Base-by-base conservation (phyloP, 140 eudicot genomes). In the Senecio squalidus region DNA sequence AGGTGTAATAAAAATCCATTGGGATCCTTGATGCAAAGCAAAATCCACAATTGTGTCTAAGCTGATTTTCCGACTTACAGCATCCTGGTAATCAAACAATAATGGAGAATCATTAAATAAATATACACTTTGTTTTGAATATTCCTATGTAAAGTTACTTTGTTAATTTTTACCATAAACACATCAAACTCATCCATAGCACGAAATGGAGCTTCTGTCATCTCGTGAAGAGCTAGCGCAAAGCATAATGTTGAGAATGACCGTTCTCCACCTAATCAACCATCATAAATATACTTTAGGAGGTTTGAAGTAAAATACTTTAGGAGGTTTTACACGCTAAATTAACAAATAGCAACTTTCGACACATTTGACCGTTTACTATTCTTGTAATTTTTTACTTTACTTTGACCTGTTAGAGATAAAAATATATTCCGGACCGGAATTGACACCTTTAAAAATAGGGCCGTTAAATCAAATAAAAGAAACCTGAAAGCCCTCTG, bases 151-250 rank as follows among this genome's bases (percentile, higher is more conserved):
- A 43, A n/a, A 28, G 39, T 57, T 44, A 22, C 16, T 14, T 4
- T 23, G 5, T 43, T 21, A 66, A 28, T 17, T 53, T 60, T 27
- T 72, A 91, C 98, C 98, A 91, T 91, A 78, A 91, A 91, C 41
- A 91, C 98, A 73, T 91, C 98, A 83, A 91, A 91, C 65, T 91
- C 98, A 60, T 91, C 98, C 98, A 91, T 91, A 36, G 98, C 98
- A 22, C 96, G 91, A 62, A 91, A 91, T 6, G 98, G 94, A 47
- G 98, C 82, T 70, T 91, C 98, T 25, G 94, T 83, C 98, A 91
- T 91, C 78, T 86, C 96, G 30, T 91, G 98, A 66, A 91, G 94
- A 14, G 98, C 89, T 26, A 91, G 67, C 26, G 98, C 88, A 78
- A 90, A 90, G 74, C 97, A 90, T 64, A 90, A 79, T 28, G 97